Percentiles rank a stretch among this genome's conserved stretches.
Conservation (phyloP, 2,329 filamentous ascomycete species). For the Colletotrichum simmondsii region DNA sequence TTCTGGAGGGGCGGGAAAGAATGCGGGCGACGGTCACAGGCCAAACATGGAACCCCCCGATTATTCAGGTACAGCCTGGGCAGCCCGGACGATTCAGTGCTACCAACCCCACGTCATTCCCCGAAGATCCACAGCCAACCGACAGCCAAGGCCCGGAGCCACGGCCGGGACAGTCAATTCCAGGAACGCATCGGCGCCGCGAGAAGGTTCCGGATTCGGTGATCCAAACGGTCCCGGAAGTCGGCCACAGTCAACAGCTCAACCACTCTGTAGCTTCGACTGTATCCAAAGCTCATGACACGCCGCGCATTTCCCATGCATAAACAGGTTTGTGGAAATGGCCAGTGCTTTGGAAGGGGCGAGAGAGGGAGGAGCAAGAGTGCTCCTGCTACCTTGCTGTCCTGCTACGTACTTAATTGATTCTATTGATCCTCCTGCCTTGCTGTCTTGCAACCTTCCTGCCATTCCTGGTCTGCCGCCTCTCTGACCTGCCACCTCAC, state of each 20-base stretch:
- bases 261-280: not conserved
- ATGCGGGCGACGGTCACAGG: not conserved
- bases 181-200: constrained; percentile 7
- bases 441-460: no score
- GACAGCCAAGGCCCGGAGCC: no score
- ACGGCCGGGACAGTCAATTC: not conserved
- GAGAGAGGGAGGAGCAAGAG: no score
- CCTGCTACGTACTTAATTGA: no score
- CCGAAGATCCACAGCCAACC: not conserved
- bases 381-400: no score
- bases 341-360: no score
- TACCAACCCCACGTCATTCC: constrained; percentile 30
- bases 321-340: not conserved
- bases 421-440: no score
- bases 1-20: constrained; percentile 17
- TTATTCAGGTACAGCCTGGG: not conserved
- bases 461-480: no score
- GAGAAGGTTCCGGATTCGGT: constrained; percentile 20
- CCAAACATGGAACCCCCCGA: not conserved
- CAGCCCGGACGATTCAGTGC: not conserved
- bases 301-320: not conserved
- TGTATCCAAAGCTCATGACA: not conserved
- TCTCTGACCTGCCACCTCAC: no score
- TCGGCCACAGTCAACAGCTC: not conserved
- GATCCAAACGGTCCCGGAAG: no score